A percentile compares a stretch with the other conserved stretches of the same genome.
Evolutionary conservation across 1,139 yeast species (phyloP).

Genomic region (Debaryomyces sp.): DNA sequence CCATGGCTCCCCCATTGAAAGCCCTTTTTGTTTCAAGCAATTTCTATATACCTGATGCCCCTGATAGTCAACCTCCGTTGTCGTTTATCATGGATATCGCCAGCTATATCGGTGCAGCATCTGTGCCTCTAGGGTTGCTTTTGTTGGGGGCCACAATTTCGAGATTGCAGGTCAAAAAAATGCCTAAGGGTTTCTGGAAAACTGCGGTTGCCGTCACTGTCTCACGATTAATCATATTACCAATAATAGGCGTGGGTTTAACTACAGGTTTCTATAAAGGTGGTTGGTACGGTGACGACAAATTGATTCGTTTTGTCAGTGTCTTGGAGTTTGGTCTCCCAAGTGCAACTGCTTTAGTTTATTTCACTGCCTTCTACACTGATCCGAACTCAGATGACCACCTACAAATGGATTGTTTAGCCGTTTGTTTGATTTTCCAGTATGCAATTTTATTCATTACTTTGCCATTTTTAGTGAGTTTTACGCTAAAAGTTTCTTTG

Average conservation of each 20-base stretch:
- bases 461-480: slow-evolving; percentile 68
- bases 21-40: slow-evolving; percentile 63
- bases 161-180: slow-evolving; percentile 57
- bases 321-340: slow-evolving; percentile 81
- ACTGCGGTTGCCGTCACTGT: slow-evolving; percentile 44
- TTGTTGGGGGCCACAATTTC: slow-evolving; percentile 87
- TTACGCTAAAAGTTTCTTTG: slow-evolving; percentile 47
- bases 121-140: slow-evolving; percentile 84
- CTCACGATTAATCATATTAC: slow-evolving; percentile 38
- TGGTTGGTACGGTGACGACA: slow-evolving; percentile 57
- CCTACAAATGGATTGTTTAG: slow-evolving; percentile 81
- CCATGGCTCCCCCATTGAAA: slow-evolving; percentile 87
- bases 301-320: slow-evolving; percentile 59
- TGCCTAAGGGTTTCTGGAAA: slow-evolving; percentile 77
- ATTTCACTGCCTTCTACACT: slow-evolving; percentile 82
- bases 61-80: slow-evolving; percentile 81
- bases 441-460: slow-evolving; percentile 63
- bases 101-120: slow-evolving; percentile 78
- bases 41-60: slow-evolving; percentile 59
- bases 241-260: slow-evolving; percentile 49
- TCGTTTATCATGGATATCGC: slow-evolving; percentile 83
- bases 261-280: slow-evolving; percentile 46
- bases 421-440: slow-evolving; percentile 70
- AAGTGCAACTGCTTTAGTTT: slow-evolving; percentile 81
- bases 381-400: slow-evolving; percentile 63